Evolutionary conservation across 352 stramenopile genomes (phyloP), one percentile per base, ranked within the genome.

Genomic region (Phytopythium montanum): DNA sequence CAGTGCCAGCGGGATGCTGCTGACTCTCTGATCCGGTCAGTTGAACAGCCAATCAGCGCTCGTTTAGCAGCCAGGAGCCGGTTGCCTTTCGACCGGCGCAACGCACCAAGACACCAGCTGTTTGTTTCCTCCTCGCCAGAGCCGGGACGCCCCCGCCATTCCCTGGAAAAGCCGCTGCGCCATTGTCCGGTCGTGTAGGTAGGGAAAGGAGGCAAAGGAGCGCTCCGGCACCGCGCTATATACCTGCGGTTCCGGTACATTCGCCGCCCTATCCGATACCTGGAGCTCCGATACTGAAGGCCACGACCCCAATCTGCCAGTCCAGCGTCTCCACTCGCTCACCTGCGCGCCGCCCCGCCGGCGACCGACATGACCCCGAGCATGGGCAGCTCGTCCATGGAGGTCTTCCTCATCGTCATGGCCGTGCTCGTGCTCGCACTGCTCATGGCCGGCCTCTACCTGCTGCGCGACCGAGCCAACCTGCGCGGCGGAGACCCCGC

Each of bases 331-430:
- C n/a, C n/a, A n/a, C n/a, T n/a, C n/a, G n/a, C n/a, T n/a, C 33
- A 8, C 33, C 33, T 38, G 33, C 33, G 9, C 33, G 33, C 9
- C 33, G 33, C 9, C 33, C 33, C 33, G 33, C 14, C 33, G 9
- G 33, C 33, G 1, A 8, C 33, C 33, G 33, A 33, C 52, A 57
- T 57, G 52, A 28, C 52, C 8, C n/a, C 52, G 21, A 46, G 33
- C 34, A 46, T 60, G 13, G 54, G 31, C 41, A 45, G 54, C 26
- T 60, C 64, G 31, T 76, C 68, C 44, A 88, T 92, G 77, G 79
- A 84, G 54, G 67, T 90, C 44, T 73, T 92, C 60, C 74, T 92
- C 39, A 76, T 77, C 33, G 74, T 92, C 65, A 75, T 92, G 66
- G 69, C 79, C 18, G 59, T 87, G 44, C 78, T 87, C 54, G 70